Evolutionary conservation across 2,329 filamentous ascomycete genomes (phyloP), one percentile per base, ranked within the genome.

Genomic region (Venturia aucupariae): DNA sequence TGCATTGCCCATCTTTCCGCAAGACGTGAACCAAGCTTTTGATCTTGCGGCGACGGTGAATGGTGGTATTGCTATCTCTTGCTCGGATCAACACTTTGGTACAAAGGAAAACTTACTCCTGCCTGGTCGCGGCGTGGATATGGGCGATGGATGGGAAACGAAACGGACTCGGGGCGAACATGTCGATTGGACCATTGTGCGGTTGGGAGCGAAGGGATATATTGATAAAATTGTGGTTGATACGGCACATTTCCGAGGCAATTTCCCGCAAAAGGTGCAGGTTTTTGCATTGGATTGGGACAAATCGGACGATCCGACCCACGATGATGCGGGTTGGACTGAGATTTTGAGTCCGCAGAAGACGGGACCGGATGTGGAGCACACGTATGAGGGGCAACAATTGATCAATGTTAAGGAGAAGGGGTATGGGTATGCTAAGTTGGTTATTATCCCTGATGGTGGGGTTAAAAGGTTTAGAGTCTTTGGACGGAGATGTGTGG

Each of bases 371-470:
- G 89, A 93, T 73, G 79, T 80, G 70, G 89, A 92, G 77, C 88
- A 91, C 73, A 81, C 83, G 67, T 90, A 88, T 72, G 78, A 69
- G 62, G 67, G 39, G 27, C 73, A 76, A 17, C 70, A 70, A 64
- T 66, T 80, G 68, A 73, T 74, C 68, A 71, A 80, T 65, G 78
- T 85, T 22, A 78, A 81, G 68, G 84, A 85, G 44, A 81, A 80
- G 72, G 77, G 80, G 2, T 89, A 90, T 71, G 91, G 89, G 15
- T 92, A 94, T 77, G 86, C 92, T 27, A 97, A 96, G 82, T 80
- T 97, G 73, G 89, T 90, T 41, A 94, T 97, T 73, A 90, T 96
- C 69, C 93, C 93, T 0, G 92, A 97, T 75, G 92, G 93, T 41
- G 92, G 93, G 30, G 89, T 97, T 2, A 96, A 96, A 84, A 81